phyloP scores from a whole-genome alignment of 257 asterid genomes.

The Agastache rugosa region DNA sequence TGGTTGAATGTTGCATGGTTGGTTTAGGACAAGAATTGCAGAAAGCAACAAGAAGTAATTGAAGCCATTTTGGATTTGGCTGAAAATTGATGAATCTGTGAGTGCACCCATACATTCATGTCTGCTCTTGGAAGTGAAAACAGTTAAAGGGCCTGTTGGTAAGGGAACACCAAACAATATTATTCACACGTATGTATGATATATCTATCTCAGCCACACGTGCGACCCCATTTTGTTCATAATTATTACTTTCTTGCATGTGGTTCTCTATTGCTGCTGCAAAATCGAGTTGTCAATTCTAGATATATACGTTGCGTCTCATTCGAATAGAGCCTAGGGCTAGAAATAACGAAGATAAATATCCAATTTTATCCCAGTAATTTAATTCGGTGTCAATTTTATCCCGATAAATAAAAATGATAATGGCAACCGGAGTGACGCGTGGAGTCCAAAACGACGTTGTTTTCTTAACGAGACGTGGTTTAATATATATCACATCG shows the following conservation, averaged over 20 bases:
- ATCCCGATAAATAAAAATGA: too few relatives aligned
- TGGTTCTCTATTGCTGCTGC: neutral
- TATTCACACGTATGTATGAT: conserved; percentile 16
- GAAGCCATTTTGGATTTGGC: neutral
- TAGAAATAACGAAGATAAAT: too few relatives aligned
- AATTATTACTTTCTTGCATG: neutral
- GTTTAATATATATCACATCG: too few relatives aligned
- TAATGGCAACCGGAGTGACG: too few relatives aligned
- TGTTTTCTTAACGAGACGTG: too few relatives aligned
- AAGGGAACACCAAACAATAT: conserved; percentile 54
- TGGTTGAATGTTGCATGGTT: conserved; percentile 14
- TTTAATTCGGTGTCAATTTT: too few relatives aligned
- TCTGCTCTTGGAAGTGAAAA: conserved; percentile 11
- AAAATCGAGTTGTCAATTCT: neutral
- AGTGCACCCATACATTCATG: conserved; percentile 18
- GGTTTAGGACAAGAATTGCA: neutral
- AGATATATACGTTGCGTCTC: neutral
- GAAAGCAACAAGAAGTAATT: neutral
- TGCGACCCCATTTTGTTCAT: conserved; percentile 29
- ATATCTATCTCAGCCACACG: conserved; percentile 38
- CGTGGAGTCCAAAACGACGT: too few relatives aligned
- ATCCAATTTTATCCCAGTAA: too few relatives aligned
- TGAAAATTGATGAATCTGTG: neutral
- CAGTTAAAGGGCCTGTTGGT: conserved; percentile 62
- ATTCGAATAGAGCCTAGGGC: too few relatives aligned